phyloP scores from a whole-genome alignment of 768 basidiomycete species.

The Cantharellus anzutake region DNA sequence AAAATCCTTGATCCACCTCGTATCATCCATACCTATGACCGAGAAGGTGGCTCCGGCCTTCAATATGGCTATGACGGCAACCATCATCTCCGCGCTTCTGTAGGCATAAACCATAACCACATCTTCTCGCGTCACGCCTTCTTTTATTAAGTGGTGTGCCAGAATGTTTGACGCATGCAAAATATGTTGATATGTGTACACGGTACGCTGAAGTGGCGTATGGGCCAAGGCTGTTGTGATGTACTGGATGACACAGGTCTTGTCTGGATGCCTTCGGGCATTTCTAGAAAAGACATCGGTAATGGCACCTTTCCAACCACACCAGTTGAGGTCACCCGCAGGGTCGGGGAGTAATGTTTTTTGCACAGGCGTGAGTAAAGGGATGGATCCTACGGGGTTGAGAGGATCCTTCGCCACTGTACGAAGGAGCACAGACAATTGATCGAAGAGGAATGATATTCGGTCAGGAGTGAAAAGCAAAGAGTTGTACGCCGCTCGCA shows the following conservation, averaged over 20 bases:
- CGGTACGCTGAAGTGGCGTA: conserved; percentile 22
- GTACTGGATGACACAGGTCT: conserved; percentile 72
- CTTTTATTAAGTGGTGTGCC: conserved; percentile 71
- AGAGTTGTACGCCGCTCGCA: conserved; percentile 86
- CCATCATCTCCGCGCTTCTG: conserved; percentile 86
- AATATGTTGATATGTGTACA: conserved; percentile 65
- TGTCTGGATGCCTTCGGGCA: conserved; percentile 57
- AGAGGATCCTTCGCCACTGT: conserved; percentile 50
- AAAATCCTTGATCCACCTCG: not conserved
- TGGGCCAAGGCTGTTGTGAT: conserved; percentile 25
- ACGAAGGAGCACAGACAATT: conserved; percentile 61
- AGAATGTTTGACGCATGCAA: conserved; percentile 74
- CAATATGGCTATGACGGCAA: conserved; percentile 90
- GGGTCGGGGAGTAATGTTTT: conserved; percentile 59
- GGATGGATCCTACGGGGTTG: conserved; percentile 55
- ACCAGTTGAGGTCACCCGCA: conserved; percentile 82
- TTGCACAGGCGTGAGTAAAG: conserved; percentile 58
- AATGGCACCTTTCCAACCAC: conserved; percentile 92
- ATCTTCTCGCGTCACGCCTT: conserved; percentile 79
- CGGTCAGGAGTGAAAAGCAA: conserved; percentile 70
- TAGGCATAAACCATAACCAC: conserved; percentile 98
- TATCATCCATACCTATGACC: conserved; percentile 58
- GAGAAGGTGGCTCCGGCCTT: conserved; percentile 95
- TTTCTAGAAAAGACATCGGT: conserved; percentile 87
- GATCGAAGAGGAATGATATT: conserved; percentile 63